Evolutionary conservation across 768 basidiomycete species (phyloP).

Genomic region (Boletus rubescentipes): DNA sequence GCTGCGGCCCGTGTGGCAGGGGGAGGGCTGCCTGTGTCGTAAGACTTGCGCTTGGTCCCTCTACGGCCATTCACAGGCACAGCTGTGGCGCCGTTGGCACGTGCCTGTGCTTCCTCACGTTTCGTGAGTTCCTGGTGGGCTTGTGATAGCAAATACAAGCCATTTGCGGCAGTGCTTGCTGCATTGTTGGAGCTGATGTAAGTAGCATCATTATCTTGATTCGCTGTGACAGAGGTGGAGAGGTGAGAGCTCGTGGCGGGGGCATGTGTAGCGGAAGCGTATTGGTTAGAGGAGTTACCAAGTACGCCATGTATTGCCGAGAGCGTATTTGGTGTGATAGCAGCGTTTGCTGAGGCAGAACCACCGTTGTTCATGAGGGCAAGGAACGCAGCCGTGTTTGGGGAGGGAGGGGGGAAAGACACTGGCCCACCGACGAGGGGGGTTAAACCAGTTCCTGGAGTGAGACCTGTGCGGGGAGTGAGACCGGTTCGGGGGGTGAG

Average conservation of each 20-base stretch:
- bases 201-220: slow-evolving; percentile 32
- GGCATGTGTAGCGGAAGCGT: slow-evolving; percentile 31
- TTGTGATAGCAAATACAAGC: slow-evolving; percentile 89
- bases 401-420: slow-evolving; percentile 79
- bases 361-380: slow-evolving; percentile 77
- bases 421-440: slow-evolving; percentile 74
- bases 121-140: slow-evolving; percentile 96
- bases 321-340: slow-evolving; percentile 61
- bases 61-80: slow-evolving; percentile 40
- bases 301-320: slow-evolving; percentile 74
- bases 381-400: slow-evolving; percentile 89
- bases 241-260: slow-evolving; percentile 36
- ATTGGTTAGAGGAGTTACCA: slow-evolving; percentile 35
- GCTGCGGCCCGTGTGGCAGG: slow-evolving; percentile 29
- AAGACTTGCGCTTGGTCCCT: slow-evolving; percentile 68
- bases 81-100: slow-evolving; percentile 44
- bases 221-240: slow-evolving; percentile 36
- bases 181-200: slow-evolving; percentile 53
- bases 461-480: slow-evolving; percentile 82
- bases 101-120: slow-evolving; percentile 81
- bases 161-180: slow-evolving; percentile 78
- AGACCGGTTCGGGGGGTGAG: slow-evolving; percentile 86
- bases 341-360: slow-evolving; percentile 36
- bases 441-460: slow-evolving; percentile 73
- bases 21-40: slow-evolving; percentile 44